phyloP scores from a whole-genome alignment of 1,284 basidiomycete species.

The Puccinia horiana region DNA sequence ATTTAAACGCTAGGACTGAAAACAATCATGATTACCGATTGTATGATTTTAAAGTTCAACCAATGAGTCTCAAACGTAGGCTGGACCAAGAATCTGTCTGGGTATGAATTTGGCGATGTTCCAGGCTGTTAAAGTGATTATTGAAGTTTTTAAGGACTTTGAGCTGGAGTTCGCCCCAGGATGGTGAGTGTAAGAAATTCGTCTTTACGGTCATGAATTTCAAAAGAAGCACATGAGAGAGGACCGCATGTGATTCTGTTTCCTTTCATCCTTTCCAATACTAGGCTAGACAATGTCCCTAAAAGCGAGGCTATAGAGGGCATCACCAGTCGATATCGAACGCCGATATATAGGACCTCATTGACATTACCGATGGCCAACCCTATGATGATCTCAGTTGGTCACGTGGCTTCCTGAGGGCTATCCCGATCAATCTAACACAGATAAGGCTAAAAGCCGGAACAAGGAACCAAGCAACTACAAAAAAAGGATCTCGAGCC shows the following conservation, averaged over 20 bases:
- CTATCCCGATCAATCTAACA: too few relatives aligned
- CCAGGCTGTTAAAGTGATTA: constrained; percentile 33
- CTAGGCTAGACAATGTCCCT: constrained; percentile 21
- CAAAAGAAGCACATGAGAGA: background rate
- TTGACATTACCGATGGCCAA: background rate
- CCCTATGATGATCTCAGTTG: constrained; percentile 8
- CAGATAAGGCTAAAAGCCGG: too few relatives aligned
- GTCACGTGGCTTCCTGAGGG: background rate
- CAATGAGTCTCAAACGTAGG: background rate
- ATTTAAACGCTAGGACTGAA: background rate
- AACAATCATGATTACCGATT: background rate
- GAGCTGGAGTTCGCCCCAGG: constrained; percentile 31
- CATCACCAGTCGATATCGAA: background rate
- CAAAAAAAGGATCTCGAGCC: too few relatives aligned
- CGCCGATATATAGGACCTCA: constrained; percentile 19
- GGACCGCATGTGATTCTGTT: background rate
- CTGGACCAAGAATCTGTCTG: constrained; percentile 36
- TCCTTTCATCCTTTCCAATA: background rate
- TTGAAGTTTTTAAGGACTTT: constrained; percentile 16
- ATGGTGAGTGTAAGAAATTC: constrained; percentile 18
- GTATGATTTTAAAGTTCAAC: background rate
- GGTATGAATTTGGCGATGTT: constrained; percentile 42
- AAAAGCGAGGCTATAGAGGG: constrained; percentile 13
- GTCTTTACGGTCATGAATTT: background rate
- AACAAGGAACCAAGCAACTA: too few relatives aligned